Percentiles rank a stretch among this genome's conserved stretches.
Conservation (phyloP, 192 early-diverging fungal genomes). For the Rhizophagus clarus region DNA sequence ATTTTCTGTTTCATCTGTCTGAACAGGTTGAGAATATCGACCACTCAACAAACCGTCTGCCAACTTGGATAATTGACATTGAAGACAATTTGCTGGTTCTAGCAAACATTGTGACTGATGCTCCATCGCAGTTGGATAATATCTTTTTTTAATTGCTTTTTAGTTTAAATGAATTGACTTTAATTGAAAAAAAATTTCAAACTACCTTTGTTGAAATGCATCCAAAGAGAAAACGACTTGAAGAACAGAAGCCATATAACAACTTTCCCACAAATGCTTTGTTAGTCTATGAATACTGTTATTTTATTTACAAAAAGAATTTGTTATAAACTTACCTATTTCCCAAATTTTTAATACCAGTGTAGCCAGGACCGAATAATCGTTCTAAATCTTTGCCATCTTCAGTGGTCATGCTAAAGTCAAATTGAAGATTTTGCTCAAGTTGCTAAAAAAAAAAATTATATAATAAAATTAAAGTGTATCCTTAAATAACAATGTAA, state of each 20-base stretch:
- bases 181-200: neutral
- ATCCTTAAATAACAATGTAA: neutral
- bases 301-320: neutral
- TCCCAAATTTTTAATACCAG: constrained; percentile 92
- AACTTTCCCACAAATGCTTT: constrained; percentile 52
- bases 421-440: constrained; percentile 95
- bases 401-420: constrained; percentile 96
- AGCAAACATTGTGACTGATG: constrained; percentile 55
- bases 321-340: constrained; percentile 65
- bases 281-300: neutral
- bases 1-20: constrained; percentile 42
- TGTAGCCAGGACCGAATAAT: constrained; percentile 87
- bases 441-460: constrained; percentile 63
- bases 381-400: constrained; percentile 87
- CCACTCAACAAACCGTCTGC: constrained; percentile 90
- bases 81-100: constrained; percentile 74
- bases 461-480: no score
- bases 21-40: constrained; percentile 70
- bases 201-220: constrained; percentile 71
- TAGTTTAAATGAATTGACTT: neutral
- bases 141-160: constrained; percentile 20
- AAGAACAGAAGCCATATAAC: constrained; percentile 95
- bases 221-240: constrained; percentile 86
- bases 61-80: constrained; percentile 92
- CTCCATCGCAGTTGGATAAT: constrained; percentile 40